Evolutionary conservation across 2,329 filamentous ascomycete species (phyloP), one percentile per base, ranked within the genome.

Genomic region (Ascochyta lentis): DNA sequence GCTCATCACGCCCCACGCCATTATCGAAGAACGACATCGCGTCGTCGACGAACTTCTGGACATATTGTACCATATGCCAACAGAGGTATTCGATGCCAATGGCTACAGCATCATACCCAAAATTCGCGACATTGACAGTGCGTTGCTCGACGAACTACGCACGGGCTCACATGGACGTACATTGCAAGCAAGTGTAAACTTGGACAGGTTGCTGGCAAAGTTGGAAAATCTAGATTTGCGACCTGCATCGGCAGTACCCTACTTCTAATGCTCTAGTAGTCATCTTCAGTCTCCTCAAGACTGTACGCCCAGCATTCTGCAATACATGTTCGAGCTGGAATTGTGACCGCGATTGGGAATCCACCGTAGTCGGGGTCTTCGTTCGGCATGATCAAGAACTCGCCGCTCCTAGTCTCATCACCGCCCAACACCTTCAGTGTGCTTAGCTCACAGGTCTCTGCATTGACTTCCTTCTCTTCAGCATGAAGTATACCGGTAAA

Each of bases 311-410:
- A 65, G 49, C 64, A 66, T 31, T 63, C 60, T 10, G 58, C 60
- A 8, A 63, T 61, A 22, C 52, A 57, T 3, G 83, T 85, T 49
- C 77, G 68, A 0, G 81, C 80, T 1, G 82, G 83, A 29, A 84
- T 80, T 0, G 82, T 85, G 1, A 85, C 78, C 24, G 78, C 78
- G 29, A 84, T 85, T 0, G 82, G 82, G 54, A 84, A 84, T 0
- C 80, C 81, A 1, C 83, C 83, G 64, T 85, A 85, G 56, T 85
- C 82, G 0, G 82, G 82, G 31, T 83, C 76, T 31, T 84, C 80
- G 54, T 79, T 83, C 0, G 81, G 84, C 84, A 86, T 86, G 59
- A 84, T 81, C 16, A 77, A 64, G 43, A 77, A 80, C 42, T 72
- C 70, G 1, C 83, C 82, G 59, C 78, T 79, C 23, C 77, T 63